A percentile compares a stretch with the other conserved stretches of the same genome.
Conservation (phyloP, 108 stramenopile species). For the Cyclostephanos invisitatus region DNA sequence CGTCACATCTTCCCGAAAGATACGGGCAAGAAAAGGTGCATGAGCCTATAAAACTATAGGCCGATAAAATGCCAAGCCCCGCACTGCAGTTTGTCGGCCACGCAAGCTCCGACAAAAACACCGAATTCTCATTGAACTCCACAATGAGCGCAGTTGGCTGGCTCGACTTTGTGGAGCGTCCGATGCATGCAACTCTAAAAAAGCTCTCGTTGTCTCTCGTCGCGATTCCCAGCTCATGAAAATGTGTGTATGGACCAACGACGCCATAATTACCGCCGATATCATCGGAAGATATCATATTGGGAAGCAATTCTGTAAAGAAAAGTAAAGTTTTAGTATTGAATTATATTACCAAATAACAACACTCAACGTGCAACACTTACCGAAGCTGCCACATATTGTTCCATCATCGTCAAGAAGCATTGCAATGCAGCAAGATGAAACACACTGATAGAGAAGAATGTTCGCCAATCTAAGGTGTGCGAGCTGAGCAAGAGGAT, state of each 20-base stretch:
- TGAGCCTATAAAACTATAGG: constrained; percentile 60
- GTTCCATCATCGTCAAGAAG: constrained; percentile 56
- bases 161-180: constrained; percentile 49
- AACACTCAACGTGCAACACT: not conserved
- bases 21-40: constrained; percentile 56
- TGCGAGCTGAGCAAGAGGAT: constrained; percentile 10
- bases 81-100: constrained; percentile 48
- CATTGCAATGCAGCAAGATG: constrained; percentile 67
- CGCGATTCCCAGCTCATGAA: constrained; percentile 60
- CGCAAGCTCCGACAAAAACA: constrained; percentile 53
- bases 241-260: constrained; percentile 65
- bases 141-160: constrained; percentile 59
- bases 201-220: constrained; percentile 38
- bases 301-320: constrained; percentile 56
- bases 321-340: not conserved
- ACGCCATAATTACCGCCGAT: constrained; percentile 44
- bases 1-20: constrained; percentile 33
- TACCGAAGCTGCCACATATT: constrained; percentile 60
- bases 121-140: constrained; percentile 64
- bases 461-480: constrained; percentile 60
- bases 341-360: not conserved
- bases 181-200: constrained; percentile 65
- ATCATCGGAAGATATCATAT: constrained; percentile 47
- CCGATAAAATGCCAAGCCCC: constrained; percentile 49
- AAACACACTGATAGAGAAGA: constrained; percentile 68